Base-by-base conservation (phyloP, 176 grass and related monocot species). In the Canna indica region DNA sequence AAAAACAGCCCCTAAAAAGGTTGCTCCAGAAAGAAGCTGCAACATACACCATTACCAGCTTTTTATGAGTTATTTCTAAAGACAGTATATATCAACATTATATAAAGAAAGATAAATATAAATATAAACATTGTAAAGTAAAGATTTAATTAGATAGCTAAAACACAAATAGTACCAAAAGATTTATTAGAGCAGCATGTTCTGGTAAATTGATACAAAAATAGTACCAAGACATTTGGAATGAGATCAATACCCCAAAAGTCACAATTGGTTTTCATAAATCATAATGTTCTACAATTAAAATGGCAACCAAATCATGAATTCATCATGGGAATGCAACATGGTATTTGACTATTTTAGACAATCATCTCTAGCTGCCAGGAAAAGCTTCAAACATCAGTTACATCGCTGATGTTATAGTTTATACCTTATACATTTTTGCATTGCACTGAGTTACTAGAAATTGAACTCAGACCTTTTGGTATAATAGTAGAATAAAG, bases 1-100 rank as follows among this genome's bases (percentile, higher is more conserved):
- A 85, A 90, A 99, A 87, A 93, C 82, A 47, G 86, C 94, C 73
- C 94, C 94, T 0, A 99, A 20, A 83, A 99, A 88, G 63, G 94
- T 99, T 20, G 89, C 86, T 20, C 75, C 80, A 82, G 94, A 87
- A 72, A 99, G 86, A 87, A 99, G 82, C 94, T 99, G 74, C 78
- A 78, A 20, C 26, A 58, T 69, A 73, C 67, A 15, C 13, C 15
- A 17, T 44, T 10, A 1, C 2, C n/a, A 75, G 75, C 38, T 64
- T 33, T 20, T 20, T 6, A 57, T 74, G 61, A 75, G 64, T 26
- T 22, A 14, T 28, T 63, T 64, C 36, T 18, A 67, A 81, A n/a
- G n/a, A 39, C 69, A 83, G 50, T 35, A 62, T 18, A 62, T 12
- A 25, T 54, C 27, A 67, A 36, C 28, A 81, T 31, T 5, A 12